Conservation (phyloP, 108 stramenopile genomes). For the Cyclostephanos tholiformis region DNA sequence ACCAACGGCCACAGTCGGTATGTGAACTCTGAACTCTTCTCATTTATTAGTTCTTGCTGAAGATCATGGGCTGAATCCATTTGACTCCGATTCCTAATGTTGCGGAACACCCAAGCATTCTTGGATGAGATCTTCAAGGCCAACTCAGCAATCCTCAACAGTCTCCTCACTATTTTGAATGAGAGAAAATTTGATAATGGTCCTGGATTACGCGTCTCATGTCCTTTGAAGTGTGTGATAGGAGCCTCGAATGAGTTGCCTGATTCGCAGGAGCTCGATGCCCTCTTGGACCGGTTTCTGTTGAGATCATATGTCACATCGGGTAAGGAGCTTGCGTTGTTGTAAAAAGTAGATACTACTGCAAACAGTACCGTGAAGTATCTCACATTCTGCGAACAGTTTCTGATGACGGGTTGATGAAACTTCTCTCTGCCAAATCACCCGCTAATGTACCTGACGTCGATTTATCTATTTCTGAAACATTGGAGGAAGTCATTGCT, state of each 20-base stretch:
- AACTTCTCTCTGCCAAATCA: constrained; percentile 54
- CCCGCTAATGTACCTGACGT: constrained; percentile 5
- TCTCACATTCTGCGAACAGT: constrained; percentile 31
- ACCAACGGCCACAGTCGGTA: constrained; percentile 59
- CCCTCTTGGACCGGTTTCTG: constrained; percentile 76
- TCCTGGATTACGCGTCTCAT: constrained; percentile 53
- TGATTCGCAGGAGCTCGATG: constrained; percentile 76
- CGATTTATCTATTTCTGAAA: constrained; percentile 20
- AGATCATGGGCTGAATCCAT: background rate
- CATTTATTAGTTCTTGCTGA: background rate
- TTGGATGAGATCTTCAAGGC: constrained; percentile 83
- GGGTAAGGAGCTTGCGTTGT: too few species aligned
- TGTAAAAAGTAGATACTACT: too few species aligned
- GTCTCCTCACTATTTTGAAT: constrained; percentile 78
- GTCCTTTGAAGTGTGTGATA: constrained; percentile 73
- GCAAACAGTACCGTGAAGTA: too few species aligned
- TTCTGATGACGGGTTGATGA: constrained; percentile 67
- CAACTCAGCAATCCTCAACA: constrained; percentile 76
- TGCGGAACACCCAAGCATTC: constrained; percentile 11
- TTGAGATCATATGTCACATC: constrained; percentile 62
- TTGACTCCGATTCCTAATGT: too few species aligned
- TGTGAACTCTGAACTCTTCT: too few species aligned
- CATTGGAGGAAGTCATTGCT: constrained; percentile 41
- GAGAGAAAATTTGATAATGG: constrained; percentile 80
- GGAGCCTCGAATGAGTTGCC: constrained; percentile 81